phyloP scores from a whole-genome alignment of 2,329 filamentous ascomycete species.

The Fusarium poae region DNA sequence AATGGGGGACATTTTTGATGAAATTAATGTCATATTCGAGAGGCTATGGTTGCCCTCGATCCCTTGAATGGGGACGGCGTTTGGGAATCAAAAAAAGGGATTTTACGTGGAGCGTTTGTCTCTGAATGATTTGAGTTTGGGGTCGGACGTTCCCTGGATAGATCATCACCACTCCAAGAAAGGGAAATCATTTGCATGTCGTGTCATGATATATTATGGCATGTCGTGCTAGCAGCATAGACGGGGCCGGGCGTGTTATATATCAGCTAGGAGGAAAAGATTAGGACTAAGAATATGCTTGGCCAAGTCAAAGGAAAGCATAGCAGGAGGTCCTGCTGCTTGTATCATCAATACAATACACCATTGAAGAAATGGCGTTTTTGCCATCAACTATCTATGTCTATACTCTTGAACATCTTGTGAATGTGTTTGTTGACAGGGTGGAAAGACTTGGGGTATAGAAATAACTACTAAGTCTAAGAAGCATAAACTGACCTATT shows the following conservation, averaged over 20 bases:
- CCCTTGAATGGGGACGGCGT: constrained; percentile 48
- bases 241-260: constrained; percentile 28
- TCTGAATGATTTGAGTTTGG: constrained; percentile 45
- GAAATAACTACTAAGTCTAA: too few relatives aligned
- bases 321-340: constrained; percentile 50
- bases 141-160: constrained; percentile 53
- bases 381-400: constrained; percentile 25
- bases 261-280: constrained; percentile 21
- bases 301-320: constrained; percentile 39
- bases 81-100: constrained; percentile 47
- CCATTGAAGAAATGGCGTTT: constrained; percentile 33
- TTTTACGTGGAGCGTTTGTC: constrained; percentile 43
- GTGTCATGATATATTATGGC: constrained; percentile 25
- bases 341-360: constrained; percentile 50
- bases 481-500: too few relatives aligned
- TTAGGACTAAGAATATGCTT: constrained; percentile 26
- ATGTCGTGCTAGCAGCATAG: constrained; percentile 48
- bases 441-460: too few relatives aligned
- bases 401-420: constrained; percentile 4
- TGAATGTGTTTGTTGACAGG: background rate
- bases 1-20: constrained; percentile 38
- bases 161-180: constrained; percentile 64
- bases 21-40: constrained; percentile 36
- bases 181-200: constrained; percentile 47
- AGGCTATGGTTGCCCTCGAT: constrained; percentile 35